Conservation (phyloP, 2,329 filamentous ascomycete genomes). For the Fusarium proliferatum region DNA sequence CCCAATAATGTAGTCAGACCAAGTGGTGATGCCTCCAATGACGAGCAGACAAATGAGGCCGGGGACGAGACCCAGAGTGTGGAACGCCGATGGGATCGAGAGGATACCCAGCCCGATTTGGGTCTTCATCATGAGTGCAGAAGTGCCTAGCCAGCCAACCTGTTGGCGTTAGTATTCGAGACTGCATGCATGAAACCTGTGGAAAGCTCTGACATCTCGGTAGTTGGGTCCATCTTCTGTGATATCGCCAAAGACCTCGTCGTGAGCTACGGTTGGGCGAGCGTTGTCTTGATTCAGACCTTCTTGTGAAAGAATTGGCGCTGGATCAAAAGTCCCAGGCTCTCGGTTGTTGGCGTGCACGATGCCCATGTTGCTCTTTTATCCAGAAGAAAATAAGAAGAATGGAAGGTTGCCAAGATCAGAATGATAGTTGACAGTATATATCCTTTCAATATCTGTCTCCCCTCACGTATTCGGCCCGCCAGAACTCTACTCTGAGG, state of each 20-base stretch:
- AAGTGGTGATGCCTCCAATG: conserved; percentile 59
- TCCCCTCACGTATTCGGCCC: background rate
- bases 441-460: background rate
- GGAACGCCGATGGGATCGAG: conserved; percentile 59
- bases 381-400: background rate
- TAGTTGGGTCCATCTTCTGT: conserved; percentile 47
- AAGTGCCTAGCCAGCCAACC: conserved; percentile 57
- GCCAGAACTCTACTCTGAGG: background rate
- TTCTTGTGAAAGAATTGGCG: background rate
- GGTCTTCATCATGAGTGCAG: conserved; percentile 60
- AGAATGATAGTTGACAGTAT: background rate
- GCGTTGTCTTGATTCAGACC: background rate
- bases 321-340: background rate
- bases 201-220: conserved; percentile 39
- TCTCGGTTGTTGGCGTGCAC: background rate
- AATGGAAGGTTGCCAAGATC: background rate
- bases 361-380: background rate
- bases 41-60: conserved; percentile 56
- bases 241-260: conserved; percentile 48
- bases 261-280: conserved; percentile 25
- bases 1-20: conserved; percentile 61
- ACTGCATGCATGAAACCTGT: background rate
- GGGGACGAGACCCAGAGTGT: conserved; percentile 59
- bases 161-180: conserved; percentile 33
- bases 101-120: conserved; percentile 60